Evolutionary conservation across 2,329 filamentous ascomycete genomes (phyloP).

Genomic region (Zasmidium citrigriseum): DNA sequence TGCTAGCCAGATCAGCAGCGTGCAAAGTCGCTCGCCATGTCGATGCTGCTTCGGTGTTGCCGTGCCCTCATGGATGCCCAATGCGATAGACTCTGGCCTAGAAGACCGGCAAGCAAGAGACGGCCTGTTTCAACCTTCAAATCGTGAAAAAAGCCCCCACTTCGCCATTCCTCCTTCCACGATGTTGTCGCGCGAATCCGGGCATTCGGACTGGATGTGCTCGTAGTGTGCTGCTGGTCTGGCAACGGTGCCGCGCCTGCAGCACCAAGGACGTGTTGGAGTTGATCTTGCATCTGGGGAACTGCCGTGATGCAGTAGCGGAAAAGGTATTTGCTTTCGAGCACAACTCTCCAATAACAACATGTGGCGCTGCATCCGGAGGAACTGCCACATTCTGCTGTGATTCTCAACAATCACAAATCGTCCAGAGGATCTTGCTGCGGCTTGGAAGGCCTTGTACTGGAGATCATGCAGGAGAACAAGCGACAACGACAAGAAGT

Average conservation of each 20-base stretch:
- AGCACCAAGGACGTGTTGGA: not conserved
- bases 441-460: not conserved
- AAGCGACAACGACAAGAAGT: not conserved
- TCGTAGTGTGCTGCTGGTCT: not conserved
- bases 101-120: not conserved
- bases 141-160: not conserved
- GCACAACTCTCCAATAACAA: not conserved
- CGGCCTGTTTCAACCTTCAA: not conserved
- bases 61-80: not conserved
- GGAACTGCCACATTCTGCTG: not conserved
- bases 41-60: not conserved
- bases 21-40: not conserved
- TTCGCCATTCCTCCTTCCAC: not conserved
- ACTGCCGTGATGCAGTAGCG: not conserved
- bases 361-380: not conserved
- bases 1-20: not conserved
- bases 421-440: not conserved
- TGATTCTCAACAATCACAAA: not conserved
- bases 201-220: not conserved
- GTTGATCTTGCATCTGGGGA: not conserved
- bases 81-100: not conserved
- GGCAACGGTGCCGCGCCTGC: not conserved
- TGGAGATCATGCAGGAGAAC: not conserved
- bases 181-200: not conserved
- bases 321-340: too few species aligned